phyloP scores from a whole-genome alignment of 768 basidiomycete species.

The Saitozyma podzolica region DNA sequence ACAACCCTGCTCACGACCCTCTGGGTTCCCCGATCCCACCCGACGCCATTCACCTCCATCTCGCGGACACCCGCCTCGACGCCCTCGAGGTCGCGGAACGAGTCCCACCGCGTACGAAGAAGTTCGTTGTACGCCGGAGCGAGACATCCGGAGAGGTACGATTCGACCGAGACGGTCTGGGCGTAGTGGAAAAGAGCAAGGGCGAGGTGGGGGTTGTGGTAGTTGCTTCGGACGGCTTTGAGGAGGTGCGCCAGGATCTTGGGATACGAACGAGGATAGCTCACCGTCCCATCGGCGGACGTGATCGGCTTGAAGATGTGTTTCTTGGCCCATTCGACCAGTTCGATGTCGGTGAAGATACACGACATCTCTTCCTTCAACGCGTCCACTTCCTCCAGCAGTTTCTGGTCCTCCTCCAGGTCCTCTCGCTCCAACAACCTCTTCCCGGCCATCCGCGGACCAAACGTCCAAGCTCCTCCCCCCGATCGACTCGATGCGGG shows the following conservation, averaged over 20 bases:
- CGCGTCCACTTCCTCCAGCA: conserved; percentile 34
- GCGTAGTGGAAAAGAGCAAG: conserved; percentile 81
- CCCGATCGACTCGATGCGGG: neutral
- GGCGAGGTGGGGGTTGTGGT: conserved; percentile 74
- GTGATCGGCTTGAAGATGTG: conserved; percentile 25
- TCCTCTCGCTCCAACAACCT: conserved; percentile 14
- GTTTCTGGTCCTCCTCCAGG: conserved; percentile 17
- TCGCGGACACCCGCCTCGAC: conserved; percentile 73
- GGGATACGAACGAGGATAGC: conserved; percentile 64
- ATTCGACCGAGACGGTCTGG: conserved; percentile 68
- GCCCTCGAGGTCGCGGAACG: conserved; percentile 76
- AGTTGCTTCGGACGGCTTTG: conserved; percentile 73
- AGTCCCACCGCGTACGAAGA: conserved; percentile 78
- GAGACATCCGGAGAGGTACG: conserved; percentile 87
- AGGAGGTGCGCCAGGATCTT: conserved; percentile 75
- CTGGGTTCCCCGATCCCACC: conserved; percentile 64
- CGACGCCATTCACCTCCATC: conserved; percentile 78
- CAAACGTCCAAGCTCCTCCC: neutral
- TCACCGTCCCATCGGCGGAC: neutral
- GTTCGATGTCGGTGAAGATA: conserved; percentile 28
- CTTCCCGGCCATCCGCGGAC: neutral
- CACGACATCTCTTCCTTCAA: conserved; percentile 44
- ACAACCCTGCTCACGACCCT: conserved; percentile 65
- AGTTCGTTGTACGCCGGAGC: conserved; percentile 85
- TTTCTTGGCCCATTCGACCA: conserved; percentile 35